Base-by-base conservation (phyloP, 1,139 yeast genomes). In the Candida anutae region DNA sequence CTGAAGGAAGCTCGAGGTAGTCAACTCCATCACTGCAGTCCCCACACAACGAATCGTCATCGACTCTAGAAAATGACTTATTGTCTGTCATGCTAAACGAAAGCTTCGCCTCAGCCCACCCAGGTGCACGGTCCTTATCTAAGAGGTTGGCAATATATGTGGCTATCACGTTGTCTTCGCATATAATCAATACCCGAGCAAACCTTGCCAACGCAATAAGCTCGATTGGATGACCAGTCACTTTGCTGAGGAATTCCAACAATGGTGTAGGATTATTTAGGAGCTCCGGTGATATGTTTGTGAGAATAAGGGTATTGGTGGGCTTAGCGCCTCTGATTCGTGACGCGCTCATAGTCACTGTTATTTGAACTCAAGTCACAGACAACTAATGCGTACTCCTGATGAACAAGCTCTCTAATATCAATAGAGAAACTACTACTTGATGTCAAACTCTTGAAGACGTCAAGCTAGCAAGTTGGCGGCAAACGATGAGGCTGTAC, bases 1-100 rank as follows among this genome's bases (percentile, higher is more conserved):
- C 69, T 43, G 55, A 55, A 2, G 72, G 72, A 14, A 65, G 44
- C 37, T 63, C 69, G 32, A 65, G 46, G 37, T 52, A 65, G 21
- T 57, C 59, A 8, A 45, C 38, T 5, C 10, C 9, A 10, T 10
- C 19, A 17, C 8, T 8, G 10, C 10, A 8, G 19, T 10, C 19
- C 10, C 10, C 9, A 8, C 10, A 8, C 10, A 17, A 17, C 19
- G 9, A 8, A 17, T 17, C 9, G 8, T 17, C 19, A 17, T 8
- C 10, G 19, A 17, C 10, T 17, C 19, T 10, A 17, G n/a, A n/a
- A n/a, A n/a, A n/a, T n/a, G n/a, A n/a, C n/a, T n/a, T 43, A 28
- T 58, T 63, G 33, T 64, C 62, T 25, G 48, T 52, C 13, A 64
- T 42, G 29, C 69, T 59, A 39, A 45, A 65, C 1, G 60, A 46